Evolutionary conservation across 108 stramenopile genomes (phyloP).

Genomic region (Hondaea fermentalgiana): DNA sequence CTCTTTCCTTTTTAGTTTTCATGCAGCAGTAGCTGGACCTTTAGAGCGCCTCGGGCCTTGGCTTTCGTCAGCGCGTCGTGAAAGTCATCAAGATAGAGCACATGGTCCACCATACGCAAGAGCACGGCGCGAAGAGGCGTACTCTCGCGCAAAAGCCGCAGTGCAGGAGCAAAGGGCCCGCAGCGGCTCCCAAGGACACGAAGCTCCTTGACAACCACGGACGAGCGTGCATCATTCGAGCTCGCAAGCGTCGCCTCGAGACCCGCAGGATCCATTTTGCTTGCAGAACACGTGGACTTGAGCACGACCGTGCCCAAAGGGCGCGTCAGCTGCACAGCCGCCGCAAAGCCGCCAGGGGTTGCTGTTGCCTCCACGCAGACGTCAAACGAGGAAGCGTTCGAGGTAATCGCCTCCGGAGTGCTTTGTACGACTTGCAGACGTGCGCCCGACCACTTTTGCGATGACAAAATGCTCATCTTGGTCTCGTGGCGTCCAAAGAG

Average conservation of each 20-base stretch:
- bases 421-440: background rate
- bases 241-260: background rate
- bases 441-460: background rate
- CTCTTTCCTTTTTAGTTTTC: no score
- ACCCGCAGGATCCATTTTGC: background rate
- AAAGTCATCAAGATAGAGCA: background rate
- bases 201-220: background rate
- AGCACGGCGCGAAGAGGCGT: background rate
- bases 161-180: background rate
- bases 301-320: background rate
- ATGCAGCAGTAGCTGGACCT: background rate
- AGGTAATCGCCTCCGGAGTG: background rate
- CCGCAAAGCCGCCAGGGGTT: background rate
- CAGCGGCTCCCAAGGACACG: background rate
- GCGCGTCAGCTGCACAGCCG: background rate
- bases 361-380: background rate
- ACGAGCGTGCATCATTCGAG: background rate
- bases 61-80: background rate
- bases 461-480: constrained; percentile 21
- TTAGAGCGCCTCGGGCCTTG: background rate
- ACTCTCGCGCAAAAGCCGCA: background rate
- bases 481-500: constrained; percentile 30
- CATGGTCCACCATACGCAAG: background rate
- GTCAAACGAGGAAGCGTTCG: background rate
- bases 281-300: background rate